Conservation (phyloP, 331 rosid species). For the Acacia pycnantha region DNA sequence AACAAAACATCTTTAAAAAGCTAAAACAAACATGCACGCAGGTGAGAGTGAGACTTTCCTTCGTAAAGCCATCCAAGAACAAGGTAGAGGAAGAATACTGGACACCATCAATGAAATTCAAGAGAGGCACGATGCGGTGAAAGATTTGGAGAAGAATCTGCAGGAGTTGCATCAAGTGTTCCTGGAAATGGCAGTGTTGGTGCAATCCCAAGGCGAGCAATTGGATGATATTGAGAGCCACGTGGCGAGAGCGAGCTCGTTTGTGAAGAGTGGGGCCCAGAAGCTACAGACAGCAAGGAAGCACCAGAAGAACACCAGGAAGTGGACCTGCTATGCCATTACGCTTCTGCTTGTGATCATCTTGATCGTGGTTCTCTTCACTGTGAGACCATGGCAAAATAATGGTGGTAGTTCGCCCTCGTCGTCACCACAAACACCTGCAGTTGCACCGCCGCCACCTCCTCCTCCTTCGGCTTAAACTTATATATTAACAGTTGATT, state of each 20-base stretch:
- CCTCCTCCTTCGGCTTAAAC: neutral
- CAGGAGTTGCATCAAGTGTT: slow-evolving; percentile 73
- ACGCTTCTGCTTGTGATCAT: slow-evolving; percentile 42
- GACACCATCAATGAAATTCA: slow-evolving; percentile 73
- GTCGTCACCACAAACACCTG: neutral
- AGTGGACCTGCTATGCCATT: slow-evolving; percentile 53
- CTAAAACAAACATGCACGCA: slow-evolving; percentile 8
- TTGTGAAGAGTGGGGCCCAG: slow-evolving; percentile 47
- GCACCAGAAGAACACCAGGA: slow-evolving; percentile 59
- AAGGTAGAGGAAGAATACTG: slow-evolving; percentile 62
- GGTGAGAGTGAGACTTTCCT: slow-evolving; percentile 76
- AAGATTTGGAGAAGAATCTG: slow-evolving; percentile 69
- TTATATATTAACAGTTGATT: neutral
- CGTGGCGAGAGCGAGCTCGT: slow-evolving; percentile 56
- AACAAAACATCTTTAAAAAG: too few species aligned
- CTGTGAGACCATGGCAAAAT: slow-evolving; percentile 21
- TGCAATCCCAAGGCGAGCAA: slow-evolving; percentile 72
- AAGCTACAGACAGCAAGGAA: slow-evolving; percentile 42
- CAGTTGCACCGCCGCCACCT: neutral
- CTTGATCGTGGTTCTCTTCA: slow-evolving; percentile 46
- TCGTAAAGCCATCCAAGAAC: slow-evolving; percentile 69
- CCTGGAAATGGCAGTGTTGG: slow-evolving; percentile 78
- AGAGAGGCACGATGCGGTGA: slow-evolving; percentile 74
- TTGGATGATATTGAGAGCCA: slow-evolving; percentile 67
- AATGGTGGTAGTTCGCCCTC: neutral